Conservation (phyloP, 2,329 filamentous ascomycete genomes). For the Aspergillus eucalypticola region DNA sequence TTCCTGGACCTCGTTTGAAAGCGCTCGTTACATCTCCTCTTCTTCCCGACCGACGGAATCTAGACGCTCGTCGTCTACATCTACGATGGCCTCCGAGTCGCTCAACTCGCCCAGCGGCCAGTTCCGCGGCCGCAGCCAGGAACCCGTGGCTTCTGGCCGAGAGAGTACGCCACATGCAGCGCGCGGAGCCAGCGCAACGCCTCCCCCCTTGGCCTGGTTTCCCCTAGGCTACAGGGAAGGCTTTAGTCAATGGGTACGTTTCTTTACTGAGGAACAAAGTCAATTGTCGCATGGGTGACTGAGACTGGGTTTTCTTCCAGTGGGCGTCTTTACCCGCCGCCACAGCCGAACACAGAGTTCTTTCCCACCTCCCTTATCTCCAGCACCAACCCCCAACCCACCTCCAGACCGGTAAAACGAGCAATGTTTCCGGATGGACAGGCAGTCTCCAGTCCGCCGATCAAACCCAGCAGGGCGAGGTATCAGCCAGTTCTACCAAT, state of each 20-base stretch:
- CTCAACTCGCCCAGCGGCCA: slow-evolving; percentile 34
- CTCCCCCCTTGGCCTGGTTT: slow-evolving; percentile 59
- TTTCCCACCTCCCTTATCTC: slow-evolving; percentile 82
- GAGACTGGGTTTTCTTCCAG: slow-evolving; percentile 46
- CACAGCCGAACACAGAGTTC: slow-evolving; percentile 81
- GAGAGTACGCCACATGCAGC: slow-evolving; percentile 34
- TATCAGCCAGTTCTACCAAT: slow-evolving; percentile 50
- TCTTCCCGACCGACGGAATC: slow-evolving; percentile 17
- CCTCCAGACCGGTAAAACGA: slow-evolving; percentile 58
- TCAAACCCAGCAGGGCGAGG: slow-evolving; percentile 44
- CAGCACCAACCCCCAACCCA: slow-evolving; percentile 66
- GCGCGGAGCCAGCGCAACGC: slow-evolving; percentile 32
- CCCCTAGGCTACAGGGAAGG: slow-evolving; percentile 90
- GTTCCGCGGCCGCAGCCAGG: slow-evolving; percentile 24
- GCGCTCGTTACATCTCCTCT: slow-evolving; percentile 14
- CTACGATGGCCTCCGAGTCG: slow-evolving; percentile 41
- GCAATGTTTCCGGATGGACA: slow-evolving; percentile 26
- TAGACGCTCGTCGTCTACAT: slow-evolving; percentile 27
- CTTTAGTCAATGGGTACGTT: slow-evolving; percentile 81
- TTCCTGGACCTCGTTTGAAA: slow-evolving; percentile 27
- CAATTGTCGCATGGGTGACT: slow-evolving; percentile 20
- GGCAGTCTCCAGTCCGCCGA: slow-evolving; percentile 40
- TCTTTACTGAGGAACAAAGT: slow-evolving; percentile 4
- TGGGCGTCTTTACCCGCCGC: slow-evolving; percentile 84
- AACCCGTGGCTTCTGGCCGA: slow-evolving; percentile 18